Evolutionary conservation across 2,329 filamentous ascomycete genomes (phyloP).

Genomic region (Fusarium pseudograminearum): DNA sequence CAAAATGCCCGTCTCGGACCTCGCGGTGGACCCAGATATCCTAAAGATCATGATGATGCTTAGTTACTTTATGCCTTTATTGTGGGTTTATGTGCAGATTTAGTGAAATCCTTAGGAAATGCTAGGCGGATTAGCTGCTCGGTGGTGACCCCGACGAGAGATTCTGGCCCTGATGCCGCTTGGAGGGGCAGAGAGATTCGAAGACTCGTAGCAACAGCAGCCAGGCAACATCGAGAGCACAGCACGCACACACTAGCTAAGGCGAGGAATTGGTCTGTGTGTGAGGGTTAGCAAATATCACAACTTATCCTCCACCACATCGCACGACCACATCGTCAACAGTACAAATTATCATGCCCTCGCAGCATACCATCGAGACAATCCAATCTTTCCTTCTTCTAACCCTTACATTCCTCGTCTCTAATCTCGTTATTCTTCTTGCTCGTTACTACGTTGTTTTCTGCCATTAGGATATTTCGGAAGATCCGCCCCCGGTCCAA

Average conservation of each 20-base stretch:
- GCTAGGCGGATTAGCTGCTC: not conserved
- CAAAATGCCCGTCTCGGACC: constrained; percentile 6
- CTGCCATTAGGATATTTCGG: not conserved
- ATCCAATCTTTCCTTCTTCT: not conserved
- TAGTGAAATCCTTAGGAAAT: not conserved
- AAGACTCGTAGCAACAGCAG: constrained; percentile 12
- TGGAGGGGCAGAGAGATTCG: not conserved
- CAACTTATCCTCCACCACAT: not conserved
- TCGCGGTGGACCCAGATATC: not conserved
- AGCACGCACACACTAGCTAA: not conserved
- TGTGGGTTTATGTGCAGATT: not conserved
- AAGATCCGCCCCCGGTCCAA: no score
- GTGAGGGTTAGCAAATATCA: not conserved
- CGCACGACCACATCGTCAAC: not conserved
- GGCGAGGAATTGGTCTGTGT: not conserved
- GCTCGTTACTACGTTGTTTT: not conserved
- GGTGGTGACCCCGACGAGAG: not conserved
- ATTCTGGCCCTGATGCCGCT: constrained; percentile 6
- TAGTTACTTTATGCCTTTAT: constrained; percentile 11
- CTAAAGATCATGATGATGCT: constrained; percentile 5
- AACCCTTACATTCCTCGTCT: not conserved
- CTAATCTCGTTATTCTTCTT: fast-evolving
- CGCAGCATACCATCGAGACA: no score
- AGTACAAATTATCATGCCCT: not conserved
- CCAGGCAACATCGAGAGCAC: constrained; percentile 1